Evolutionary conservation across 345 rosid species (phyloP).

Genomic region (Eucalyptus cloeziana): DNA sequence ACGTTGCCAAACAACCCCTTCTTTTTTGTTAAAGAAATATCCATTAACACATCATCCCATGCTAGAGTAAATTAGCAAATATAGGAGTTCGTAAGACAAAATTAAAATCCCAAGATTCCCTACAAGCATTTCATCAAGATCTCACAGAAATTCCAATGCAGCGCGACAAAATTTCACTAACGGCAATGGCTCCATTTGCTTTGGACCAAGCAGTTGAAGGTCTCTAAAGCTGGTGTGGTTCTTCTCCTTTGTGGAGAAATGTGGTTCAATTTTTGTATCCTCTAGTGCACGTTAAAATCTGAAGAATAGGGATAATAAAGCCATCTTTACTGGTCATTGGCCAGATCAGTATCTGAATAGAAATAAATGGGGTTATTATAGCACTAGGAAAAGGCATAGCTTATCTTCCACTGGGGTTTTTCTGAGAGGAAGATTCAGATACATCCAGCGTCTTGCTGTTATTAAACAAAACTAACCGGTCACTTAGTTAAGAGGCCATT

Average conservation of each 20-base stretch:
- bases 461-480: not conserved
- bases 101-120: too few relatives aligned
- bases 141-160: too few relatives aligned
- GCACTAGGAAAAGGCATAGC: not conserved
- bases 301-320: not conserved
- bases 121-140: too few relatives aligned
- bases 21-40: too few relatives aligned
- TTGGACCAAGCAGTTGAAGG: not conserved
- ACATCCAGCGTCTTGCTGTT: not conserved
- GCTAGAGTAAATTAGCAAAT: too few relatives aligned
- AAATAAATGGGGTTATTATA: not conserved
- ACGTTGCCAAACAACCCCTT: too few relatives aligned
- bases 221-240: too few relatives aligned
- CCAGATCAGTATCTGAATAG: not conserved
- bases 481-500: not conserved
- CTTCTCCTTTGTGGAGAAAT: too few relatives aligned
- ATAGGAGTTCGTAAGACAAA: too few relatives aligned
- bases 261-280: too few relatives aligned
- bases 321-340: not conserved
- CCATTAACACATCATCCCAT: too few relatives aligned
- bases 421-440: not conserved
- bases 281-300: not conserved
- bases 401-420: not conserved
- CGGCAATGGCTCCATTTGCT: not conserved
- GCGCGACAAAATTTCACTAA: too few relatives aligned